phyloP scores from a whole-genome alignment of 345 rosid genomes.

The Arabis alpina region DNA sequence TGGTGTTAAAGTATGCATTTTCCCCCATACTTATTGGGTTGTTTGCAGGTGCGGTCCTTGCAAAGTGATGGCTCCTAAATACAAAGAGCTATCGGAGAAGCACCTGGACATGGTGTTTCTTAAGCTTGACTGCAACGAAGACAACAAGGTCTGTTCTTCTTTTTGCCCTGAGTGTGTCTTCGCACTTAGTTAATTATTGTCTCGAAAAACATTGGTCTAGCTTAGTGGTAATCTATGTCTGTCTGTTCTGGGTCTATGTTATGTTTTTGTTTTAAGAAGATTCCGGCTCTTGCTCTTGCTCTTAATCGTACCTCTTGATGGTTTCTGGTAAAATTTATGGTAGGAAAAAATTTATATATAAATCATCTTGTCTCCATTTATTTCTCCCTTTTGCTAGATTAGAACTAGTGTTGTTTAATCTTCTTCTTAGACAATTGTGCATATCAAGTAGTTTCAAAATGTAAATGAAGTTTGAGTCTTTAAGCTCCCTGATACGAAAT shows the following conservation, averaged over 20 bases:
- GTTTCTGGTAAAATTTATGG: slow-evolving; percentile 23
- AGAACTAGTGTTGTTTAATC: background rate
- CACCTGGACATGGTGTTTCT: slow-evolving; percentile 81
- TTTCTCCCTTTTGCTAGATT: background rate
- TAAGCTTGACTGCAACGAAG: slow-evolving; percentile 95
- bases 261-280: slow-evolving; percentile 30
- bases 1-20: background rate
- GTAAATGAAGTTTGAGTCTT: background rate
- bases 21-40: background rate
- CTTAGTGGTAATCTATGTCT: slow-evolving; percentile 31
- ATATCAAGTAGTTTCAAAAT: background rate
- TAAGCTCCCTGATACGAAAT: background rate
- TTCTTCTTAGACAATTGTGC: background rate
- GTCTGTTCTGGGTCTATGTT: slow-evolving; percentile 33
- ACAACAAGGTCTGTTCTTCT: slow-evolving; percentile 65
- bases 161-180: background rate
- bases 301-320: slow-evolving; percentile 18
- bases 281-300: slow-evolving; percentile 20
- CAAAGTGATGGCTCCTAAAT: slow-evolving; percentile 89
- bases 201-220: slow-evolving; percentile 37
- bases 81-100: slow-evolving; percentile 69
- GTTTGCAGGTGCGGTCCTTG: slow-evolving; percentile 90
- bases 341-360: slow-evolving; percentile 19
- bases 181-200: slow-evolving; percentile 38
- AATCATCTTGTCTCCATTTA: slow-evolving; percentile 6